Evolutionary conservation across 1,284 basidiomycete species (phyloP), one percentile per base, ranked within the genome.

Genomic region (Golubevia pallescens): DNA sequence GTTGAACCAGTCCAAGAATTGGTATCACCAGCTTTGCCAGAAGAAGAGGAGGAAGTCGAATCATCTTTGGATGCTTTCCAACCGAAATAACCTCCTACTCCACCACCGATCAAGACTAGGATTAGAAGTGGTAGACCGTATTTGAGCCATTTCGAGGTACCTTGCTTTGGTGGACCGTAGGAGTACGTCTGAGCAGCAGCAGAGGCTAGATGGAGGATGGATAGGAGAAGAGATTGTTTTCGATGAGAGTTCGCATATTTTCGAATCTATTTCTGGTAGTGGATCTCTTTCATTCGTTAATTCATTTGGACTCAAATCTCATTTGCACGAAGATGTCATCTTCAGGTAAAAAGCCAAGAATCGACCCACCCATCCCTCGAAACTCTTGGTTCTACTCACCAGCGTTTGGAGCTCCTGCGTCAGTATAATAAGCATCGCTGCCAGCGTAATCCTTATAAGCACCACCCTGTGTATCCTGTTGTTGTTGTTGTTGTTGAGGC

Each of bases 91-190:
- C 61, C 10, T 38, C 61, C 28, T 5, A n/a, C 21, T 58, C 42
- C 21, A 13, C 42, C 57, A 8, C 42, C n/a, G 14, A n/a, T 42
- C 16, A 42, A 16, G 16, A 28, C 10, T 21, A 56, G 54, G 13
- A 56, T 21, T 21, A 32, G 10, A 32, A 56, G 54, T 21, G 54
- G 58, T 20, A 69, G 63, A 65, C 76, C 76, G 23, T 73, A 59
- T 71, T 76, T 77, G 67, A 80, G 66, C 75, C 76, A 78, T 67
- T 78, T 80, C 64, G 70, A 73, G 13, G 73, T 65, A 34, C 69
- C 69, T 32, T 69, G 67, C 72, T 80, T 80, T 38, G 73, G 71
- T 60, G 75, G 75, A 63, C 74, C 75, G 60, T 80, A 80, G 23
- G 77, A 80, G 71, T 80, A 80, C 53, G 60, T 69, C 54, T 62